Conservation (phyloP, 2,329 filamentous ascomycete genomes). For the Nemania bipapillata region DNA sequence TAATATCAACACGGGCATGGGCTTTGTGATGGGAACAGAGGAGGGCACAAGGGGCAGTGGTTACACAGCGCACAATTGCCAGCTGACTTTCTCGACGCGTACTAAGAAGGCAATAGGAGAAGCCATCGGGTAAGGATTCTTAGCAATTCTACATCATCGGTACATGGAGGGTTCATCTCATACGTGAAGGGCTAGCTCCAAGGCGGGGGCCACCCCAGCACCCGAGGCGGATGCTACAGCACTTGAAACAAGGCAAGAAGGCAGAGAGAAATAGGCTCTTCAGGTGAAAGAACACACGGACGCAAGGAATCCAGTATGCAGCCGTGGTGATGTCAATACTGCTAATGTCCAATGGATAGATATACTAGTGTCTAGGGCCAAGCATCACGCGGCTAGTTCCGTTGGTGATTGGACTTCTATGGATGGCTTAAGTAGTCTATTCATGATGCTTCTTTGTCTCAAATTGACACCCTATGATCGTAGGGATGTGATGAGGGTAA, state of each 20-base stretch:
- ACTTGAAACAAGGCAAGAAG: not conserved
- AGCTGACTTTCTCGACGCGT: not conserved
- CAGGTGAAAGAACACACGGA: not conserved
- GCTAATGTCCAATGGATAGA: not conserved
- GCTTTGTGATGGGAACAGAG: not conserved
- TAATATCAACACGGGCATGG: not conserved
- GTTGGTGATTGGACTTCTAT: not conserved
- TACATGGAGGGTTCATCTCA: not conserved
- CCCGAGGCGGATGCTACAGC: not conserved
- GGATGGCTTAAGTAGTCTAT: not conserved
- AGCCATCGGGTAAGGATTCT: not conserved
- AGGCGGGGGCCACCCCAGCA: not conserved
- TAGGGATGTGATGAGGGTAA: not conserved
- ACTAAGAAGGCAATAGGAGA: not conserved
- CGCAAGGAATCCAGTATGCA: not conserved
- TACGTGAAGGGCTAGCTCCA: not conserved
- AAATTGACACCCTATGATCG: not conserved
- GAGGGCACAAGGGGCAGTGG: not conserved
- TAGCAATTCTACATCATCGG: no score
- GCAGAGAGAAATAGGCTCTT: not conserved
- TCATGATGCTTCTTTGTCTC: not conserved
- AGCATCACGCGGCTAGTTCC: not conserved
- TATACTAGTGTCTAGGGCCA: not conserved
- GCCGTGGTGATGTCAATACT: not conserved
- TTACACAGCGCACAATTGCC: not conserved